A percentile compares a stretch with the other conserved stretches of the same genome.
phyloP scores from a whole-genome alignment of 371 early-diverging fungal species.

The Rhizopus arrhizus region DNA sequence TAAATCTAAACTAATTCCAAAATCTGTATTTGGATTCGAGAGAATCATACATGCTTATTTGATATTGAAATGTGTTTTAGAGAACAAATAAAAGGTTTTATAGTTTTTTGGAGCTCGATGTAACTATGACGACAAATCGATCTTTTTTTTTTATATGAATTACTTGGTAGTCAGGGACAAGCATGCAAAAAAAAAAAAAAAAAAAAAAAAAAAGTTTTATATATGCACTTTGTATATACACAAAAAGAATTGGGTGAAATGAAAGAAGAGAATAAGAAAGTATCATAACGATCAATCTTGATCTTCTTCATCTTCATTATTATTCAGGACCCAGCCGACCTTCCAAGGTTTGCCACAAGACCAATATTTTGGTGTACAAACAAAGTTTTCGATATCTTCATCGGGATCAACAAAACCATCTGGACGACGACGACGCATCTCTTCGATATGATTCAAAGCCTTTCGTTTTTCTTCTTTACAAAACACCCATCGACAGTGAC shows the following conservation, averaged over 20 bases:
- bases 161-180: neutral
- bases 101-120: neutral
- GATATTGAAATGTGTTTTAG: too few relatives aligned
- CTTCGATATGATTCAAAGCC: constrained; percentile 46
- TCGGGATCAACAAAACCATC: constrained; percentile 43
- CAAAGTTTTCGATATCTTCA: constrained; percentile 50
- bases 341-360: constrained; percentile 49
- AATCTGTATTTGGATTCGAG: too few relatives aligned
- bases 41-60: too few relatives aligned
- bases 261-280: neutral
- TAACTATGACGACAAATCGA: neutral
- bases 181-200: neutral
- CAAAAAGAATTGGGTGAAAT: too few relatives aligned
- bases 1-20: too few relatives aligned
- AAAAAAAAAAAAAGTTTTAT: neutral
- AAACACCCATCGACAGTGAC: constrained; percentile 52
- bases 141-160: too few relatives aligned
- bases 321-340: constrained; percentile 51
- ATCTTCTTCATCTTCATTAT: constrained; percentile 27
- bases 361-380: constrained; percentile 54
- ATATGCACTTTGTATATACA: neutral
- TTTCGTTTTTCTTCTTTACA: constrained; percentile 57
- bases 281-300: constrained; percentile 6
- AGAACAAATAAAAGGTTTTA: too few relatives aligned
- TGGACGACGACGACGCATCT: constrained; percentile 44